These are phyloP conservation scores for Coelastrella sp. DNA, from an alignment of 139 green algal genomes.

Conservation along the genomic window DNA sequence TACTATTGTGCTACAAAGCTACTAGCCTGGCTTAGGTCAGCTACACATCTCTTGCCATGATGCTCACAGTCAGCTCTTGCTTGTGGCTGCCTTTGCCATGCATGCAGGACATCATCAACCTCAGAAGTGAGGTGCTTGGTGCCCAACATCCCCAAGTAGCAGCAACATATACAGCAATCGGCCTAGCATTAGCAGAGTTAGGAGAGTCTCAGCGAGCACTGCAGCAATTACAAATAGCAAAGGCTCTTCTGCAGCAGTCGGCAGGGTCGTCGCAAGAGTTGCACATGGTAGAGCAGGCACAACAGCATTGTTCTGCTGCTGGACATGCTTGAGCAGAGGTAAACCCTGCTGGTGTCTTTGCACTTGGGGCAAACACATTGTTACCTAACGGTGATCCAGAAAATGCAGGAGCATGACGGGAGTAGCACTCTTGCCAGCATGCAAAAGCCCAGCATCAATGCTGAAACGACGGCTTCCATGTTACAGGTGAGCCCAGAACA, in stretches of 20 bases:
- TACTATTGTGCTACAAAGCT: too few relatives aligned
- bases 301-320: neutral
- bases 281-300: conserved; percentile 10
- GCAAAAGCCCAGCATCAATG: neutral
- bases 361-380: too few relatives aligned
- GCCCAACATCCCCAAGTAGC: conserved; percentile 54
- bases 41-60: too few relatives aligned
- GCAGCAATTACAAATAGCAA: conserved; percentile 46
- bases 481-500: too few relatives aligned
- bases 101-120: conserved; percentile 37
- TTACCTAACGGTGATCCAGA: too few relatives aligned
- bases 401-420: neutral
- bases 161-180: conserved; percentile 63
- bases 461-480: neutral
- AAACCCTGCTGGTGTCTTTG: too few relatives aligned
- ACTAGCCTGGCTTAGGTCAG: too few relatives aligned
- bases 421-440: neutral
- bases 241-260: neutral
- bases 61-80: too few relatives aligned
- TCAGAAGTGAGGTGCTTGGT: conserved; percentile 50
- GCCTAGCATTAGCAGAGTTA: conserved; percentile 73
- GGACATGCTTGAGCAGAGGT: neutral
- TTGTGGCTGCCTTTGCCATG: neutral
- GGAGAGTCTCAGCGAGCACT: conserved; percentile 57
- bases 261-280: conserved; percentile 13